phyloP scores from a whole-genome alignment of 441 rosid genomes.

The Populus hybrid region DNA sequence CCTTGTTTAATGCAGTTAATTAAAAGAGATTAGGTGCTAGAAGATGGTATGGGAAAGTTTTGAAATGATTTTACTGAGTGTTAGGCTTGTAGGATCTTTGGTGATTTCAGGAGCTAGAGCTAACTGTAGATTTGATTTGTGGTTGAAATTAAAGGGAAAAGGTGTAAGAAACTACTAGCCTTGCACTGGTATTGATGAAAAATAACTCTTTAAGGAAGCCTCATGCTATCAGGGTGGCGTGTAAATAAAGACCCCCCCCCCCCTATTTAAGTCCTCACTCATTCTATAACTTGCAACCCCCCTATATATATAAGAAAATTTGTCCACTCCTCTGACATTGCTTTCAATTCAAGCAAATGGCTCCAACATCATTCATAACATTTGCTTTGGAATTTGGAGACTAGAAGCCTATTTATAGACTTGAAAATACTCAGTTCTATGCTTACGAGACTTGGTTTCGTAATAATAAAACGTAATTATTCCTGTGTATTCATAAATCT shows the following conservation, averaged over 20 bases:
- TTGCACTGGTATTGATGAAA: no score
- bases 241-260: no score
- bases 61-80: background rate
- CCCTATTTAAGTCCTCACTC: no score
- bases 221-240: no score
- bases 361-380: background rate
- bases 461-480: no score
- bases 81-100: background rate
- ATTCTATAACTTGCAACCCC: no score
- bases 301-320: no score
- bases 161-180: no score
- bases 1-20: background rate
- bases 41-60: background rate
- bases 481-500: background rate
- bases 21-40: background rate
- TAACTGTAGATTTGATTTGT: no score
- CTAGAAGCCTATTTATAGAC: background rate
- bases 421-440: background rate
- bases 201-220: no score
- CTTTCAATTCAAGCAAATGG: background rate
- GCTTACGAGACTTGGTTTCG: background rate
- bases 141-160: no score
- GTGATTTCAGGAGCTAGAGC: background rate
- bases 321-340: no score
- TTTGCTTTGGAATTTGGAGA: background rate